Base-by-base conservation (phyloP, 2,329 filamentous ascomycete genomes). In the Cladophialophora carrionii region DNA sequence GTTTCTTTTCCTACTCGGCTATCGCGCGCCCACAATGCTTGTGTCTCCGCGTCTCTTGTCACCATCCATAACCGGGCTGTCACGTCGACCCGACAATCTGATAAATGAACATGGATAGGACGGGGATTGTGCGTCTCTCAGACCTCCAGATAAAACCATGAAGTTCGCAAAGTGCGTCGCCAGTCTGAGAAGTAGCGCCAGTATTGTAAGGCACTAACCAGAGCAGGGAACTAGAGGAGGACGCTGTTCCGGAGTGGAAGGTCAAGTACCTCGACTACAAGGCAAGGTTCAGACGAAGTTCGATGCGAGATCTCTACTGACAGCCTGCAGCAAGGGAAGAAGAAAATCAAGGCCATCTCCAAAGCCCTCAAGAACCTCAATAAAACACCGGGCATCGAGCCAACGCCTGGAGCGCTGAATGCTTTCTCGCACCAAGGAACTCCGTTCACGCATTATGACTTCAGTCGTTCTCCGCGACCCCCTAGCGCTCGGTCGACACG, bases 221-320 rank as follows among this genome's bases (percentile, higher is more conserved):
- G 10, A 20, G 9, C 66, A 87, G 85, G 75, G 91, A 96, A 80
- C 84, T 96, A 68, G 91, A 96, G 75, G 86, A 90, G 74, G 90
- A 96, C 73, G 85, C 92, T 61, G 92, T 97, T 70, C 93, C 93
- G 75, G 93, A 98, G 85, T 98, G 94, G 94, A 87, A 90, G 73
- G 85, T 88, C 76, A 96, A 96, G 78, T 98, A 97, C 77, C 85
- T 98, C 72, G 87, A 97, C 78, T 98, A 98, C 83, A 96, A 96
- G 84, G 88, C 64, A 71, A 49, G 59, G 62, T 9, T 24, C 65
- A 20, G 37, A 48, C 20, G 3, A 67, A 49, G 24, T 54, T 49
- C 32, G 22, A 22, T 31, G n/a, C 62, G 29, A 22, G 52, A 46
- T 54, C 63, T 24, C 20, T 26, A 37, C 71, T 68, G 43, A 66